These are phyloP conservation scores for Boletus rubropictus DNA, from an alignment of 768 basidiomycete genomes.

Conservation along the genomic window DNA sequence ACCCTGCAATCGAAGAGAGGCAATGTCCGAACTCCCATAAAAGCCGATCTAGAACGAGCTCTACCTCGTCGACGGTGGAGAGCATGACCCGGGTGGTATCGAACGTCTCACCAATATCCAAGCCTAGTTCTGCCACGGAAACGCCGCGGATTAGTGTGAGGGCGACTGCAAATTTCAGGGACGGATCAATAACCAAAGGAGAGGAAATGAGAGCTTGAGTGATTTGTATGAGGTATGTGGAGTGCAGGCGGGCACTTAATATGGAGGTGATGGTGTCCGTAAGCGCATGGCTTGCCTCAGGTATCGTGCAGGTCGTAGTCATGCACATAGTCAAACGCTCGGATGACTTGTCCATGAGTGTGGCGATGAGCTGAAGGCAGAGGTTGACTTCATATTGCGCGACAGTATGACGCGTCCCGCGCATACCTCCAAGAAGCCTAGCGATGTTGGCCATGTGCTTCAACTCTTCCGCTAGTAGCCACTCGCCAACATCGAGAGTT, in stretches of 20 bases:
- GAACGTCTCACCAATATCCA: conserved; percentile 22
- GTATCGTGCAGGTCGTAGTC: conserved; percentile 35
- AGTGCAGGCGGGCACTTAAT: conserved; percentile 45
- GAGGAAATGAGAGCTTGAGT: conserved; percentile 28
- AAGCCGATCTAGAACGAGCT: conserved; percentile 23
- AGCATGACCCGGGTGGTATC: conserved; percentile 23
- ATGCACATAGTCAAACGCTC: conserved; percentile 40
- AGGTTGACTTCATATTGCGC: conserved; percentile 46
- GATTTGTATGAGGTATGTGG: conserved; percentile 41
- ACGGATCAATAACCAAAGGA: conserved; percentile 19
- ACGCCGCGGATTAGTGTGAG: conserved; percentile 30
- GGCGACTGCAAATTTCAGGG: conserved; percentile 32
- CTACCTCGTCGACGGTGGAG: conserved; percentile 20
- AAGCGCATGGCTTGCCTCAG: conserved; percentile 41
- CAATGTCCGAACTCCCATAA: conserved; percentile 36
- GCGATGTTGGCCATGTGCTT: conserved; percentile 43
- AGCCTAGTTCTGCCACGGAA: conserved; percentile 19
- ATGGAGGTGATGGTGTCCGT: conserved; percentile 39
- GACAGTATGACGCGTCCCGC: conserved; percentile 34
- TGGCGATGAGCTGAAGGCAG: conserved; percentile 44
- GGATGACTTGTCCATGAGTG: conserved; percentile 39
- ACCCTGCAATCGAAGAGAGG: conserved; percentile 27
- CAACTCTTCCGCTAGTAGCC: conserved; percentile 62
- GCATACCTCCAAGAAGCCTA: conserved; percentile 29
- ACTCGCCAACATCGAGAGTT: conserved; percentile 37